Evolutionary conservation across 805 yeast species (phyloP).

Genomic region (Lachancea dasiensis): DNA sequence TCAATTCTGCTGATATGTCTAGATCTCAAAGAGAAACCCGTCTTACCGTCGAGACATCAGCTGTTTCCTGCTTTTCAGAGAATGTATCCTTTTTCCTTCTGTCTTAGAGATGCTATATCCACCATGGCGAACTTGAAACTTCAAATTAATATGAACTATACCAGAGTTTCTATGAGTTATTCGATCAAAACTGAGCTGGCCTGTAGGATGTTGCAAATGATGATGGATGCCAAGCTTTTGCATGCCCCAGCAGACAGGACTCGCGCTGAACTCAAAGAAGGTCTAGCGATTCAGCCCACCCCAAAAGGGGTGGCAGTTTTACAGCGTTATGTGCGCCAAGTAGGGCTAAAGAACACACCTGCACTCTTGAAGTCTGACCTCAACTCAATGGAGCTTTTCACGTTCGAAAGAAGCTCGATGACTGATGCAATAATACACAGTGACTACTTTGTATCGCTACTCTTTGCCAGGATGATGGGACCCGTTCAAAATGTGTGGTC

Average conservation of each 20-base stretch:
- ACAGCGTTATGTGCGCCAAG: conserved; percentile 49
- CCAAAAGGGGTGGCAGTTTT: conserved; percentile 82
- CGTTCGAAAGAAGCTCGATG: conserved; percentile 55
- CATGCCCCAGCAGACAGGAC: conserved; percentile 79
- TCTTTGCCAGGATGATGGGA: conserved; percentile 63
- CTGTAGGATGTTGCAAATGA: conserved; percentile 39
- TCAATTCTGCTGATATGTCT: conserved; percentile 45
- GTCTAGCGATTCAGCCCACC: conserved; percentile 66
- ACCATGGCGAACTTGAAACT: conserved; percentile 46
- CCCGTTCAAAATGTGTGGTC: conserved; percentile 64
- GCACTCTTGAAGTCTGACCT: conserved; percentile 47
- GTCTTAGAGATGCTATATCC: conserved; percentile 44
- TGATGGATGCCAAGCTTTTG: conserved; percentile 55
- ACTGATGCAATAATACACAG: conserved; percentile 58
- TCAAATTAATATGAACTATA: conserved; percentile 41
- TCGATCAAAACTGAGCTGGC: conserved; percentile 48
- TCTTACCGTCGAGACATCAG: conserved; percentile 16
- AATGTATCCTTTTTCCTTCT: conserved; percentile 47
- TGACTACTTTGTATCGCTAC: conserved; percentile 54
- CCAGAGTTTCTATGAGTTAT: conserved; percentile 51
- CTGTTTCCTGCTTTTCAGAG: conserved; percentile 30
- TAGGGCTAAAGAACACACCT: conserved; percentile 47
- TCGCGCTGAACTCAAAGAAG: conserved; percentile 38
- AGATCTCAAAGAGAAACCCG: conserved; percentile 33
- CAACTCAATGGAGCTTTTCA: conserved; percentile 67